Percentiles rank a stretch among this genome's conserved stretches.
phyloP scores from a whole-genome alignment of 2,329 filamentous ascomycete species.

The Xylaria sp. region DNA sequence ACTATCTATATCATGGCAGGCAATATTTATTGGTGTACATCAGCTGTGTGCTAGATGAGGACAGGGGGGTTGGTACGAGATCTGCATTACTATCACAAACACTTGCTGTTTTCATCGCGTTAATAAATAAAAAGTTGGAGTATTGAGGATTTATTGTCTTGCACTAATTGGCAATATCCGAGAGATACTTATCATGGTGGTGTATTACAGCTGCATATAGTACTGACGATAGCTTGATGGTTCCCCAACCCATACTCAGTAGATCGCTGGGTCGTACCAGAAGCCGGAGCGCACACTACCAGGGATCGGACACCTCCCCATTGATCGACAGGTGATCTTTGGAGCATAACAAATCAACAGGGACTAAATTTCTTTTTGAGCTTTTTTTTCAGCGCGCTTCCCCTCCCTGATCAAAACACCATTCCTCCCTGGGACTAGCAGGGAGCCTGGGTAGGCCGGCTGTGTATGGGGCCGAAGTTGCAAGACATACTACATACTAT shows the following conservation, averaged over 20 bases:
- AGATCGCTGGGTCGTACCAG: neutral
- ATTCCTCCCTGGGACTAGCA: conserved; percentile 15
- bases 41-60: conserved; percentile 15
- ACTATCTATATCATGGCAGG: conserved; percentile 11
- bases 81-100: conserved; percentile 24
- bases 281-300: neutral
- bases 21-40: conserved; percentile 4
- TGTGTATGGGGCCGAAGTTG: too few species aligned
- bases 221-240: neutral
- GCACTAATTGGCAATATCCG: conserved; percentile 2
- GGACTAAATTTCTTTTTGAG: conserved; percentile 6
- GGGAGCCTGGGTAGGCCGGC: neutral
- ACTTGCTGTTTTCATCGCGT: conserved; percentile 21
- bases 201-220: neutral
- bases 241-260: conserved; percentile 7
- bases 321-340: conserved; percentile 4
- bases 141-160: neutral
- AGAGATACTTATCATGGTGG: neutral
- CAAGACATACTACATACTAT: too few species aligned
- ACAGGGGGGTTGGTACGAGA: conserved; percentile 18
- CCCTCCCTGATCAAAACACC: neutral
- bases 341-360: conserved; percentile 7
- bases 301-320: conserved; percentile 9
- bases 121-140: neutral
- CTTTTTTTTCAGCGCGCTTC: neutral